Conservation (phyloP, 163 green algal species). For the Scenedesmus sp. region DNA sequence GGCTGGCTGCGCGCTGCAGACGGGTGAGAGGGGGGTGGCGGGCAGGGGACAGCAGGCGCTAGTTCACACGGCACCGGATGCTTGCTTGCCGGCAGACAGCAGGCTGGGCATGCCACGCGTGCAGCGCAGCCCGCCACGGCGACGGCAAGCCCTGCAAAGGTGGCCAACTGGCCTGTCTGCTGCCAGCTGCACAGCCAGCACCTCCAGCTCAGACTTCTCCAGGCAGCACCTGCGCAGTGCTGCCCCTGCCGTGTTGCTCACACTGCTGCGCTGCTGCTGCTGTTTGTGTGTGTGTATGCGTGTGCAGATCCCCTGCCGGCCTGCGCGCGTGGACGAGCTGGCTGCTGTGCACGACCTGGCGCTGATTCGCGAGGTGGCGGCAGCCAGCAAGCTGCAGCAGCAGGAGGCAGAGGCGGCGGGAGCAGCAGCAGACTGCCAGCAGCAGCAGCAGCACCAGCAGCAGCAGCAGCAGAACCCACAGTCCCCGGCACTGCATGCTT, state of each 20-base stretch:
- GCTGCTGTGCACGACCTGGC: constrained; percentile 70
- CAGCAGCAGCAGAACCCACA: constrained; percentile 20
- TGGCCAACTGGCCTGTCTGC: not conserved
- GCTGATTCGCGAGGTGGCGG: constrained; percentile 76
- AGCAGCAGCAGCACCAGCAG: constrained; percentile 15
- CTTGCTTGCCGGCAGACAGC: no score
- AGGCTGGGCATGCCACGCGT: no score
- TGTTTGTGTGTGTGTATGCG: constrained; percentile 53
- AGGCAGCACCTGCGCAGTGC: not conserved
- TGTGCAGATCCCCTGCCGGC: constrained; percentile 62
- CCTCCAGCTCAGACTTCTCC: no score
- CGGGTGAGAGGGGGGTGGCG: not conserved
- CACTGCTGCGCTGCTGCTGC: not conserved
- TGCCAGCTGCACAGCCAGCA: no score
- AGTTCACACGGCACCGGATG: no score
- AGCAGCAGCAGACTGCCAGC: not conserved
- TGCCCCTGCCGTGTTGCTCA: not conserved
- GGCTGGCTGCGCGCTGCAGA: constrained; percentile 65
- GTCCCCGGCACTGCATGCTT: not conserved
- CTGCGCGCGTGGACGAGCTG: constrained; percentile 76
- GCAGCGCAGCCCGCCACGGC: no score
- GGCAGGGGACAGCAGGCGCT: not conserved
- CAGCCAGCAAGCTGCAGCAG: constrained; percentile 45
- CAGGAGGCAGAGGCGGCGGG: constrained; percentile 52
- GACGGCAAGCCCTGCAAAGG: not conserved